Base-by-base conservation (phyloP, 1,139 yeast genomes). In the Suhomyces chickasaworum region DNA sequence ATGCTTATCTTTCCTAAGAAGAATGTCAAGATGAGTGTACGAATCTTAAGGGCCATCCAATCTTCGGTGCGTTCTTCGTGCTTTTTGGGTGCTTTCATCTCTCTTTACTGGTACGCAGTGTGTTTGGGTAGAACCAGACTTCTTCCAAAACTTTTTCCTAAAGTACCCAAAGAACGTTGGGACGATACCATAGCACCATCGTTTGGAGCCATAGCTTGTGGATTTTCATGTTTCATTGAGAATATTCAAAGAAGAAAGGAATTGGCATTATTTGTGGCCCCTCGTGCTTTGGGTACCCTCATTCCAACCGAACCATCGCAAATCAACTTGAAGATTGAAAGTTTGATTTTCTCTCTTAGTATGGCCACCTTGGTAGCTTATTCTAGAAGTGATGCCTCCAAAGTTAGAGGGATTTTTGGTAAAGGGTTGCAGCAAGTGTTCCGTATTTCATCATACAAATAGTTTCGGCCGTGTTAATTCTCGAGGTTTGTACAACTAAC, bases 201-300 rank as follows among this genome's bases (percentile, higher is more conserved):
- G 6, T 54, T 59, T 7, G 75, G 75, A 0, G 60, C 71, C 3
- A 34, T 66, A 9, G 53, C 59, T 30, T 67, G 71, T 50, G 75
- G 75, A 12, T 64, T 68, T 46, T 65, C 73, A 39, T 58, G 69
- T 21, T 65, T 68, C 44, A 56, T 69, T 15, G 75, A 69, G 41
- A 56, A 63, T 1, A 59, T 67, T 7, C 68, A 59, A 45, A 57
- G 75, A 36, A 61, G 75, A 39, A 69, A 69, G 52, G 75, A 69
- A 52, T 67, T 69, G 64, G 74, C 74, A 0, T 58, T 69, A 39
- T 69, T 69, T 49, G 74, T 69, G 21, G 71, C 73, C 4, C 75
- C 75, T 2, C 50, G 71, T 41, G 75, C 70, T 6, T 54, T 69
- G 47, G 74, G 73, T 7, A 68, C 74, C 10, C 48, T 69, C 32